phyloP scores from a whole-genome alignment of 352 stramenopile species.

The Globisporangium carolinianum region DNA sequence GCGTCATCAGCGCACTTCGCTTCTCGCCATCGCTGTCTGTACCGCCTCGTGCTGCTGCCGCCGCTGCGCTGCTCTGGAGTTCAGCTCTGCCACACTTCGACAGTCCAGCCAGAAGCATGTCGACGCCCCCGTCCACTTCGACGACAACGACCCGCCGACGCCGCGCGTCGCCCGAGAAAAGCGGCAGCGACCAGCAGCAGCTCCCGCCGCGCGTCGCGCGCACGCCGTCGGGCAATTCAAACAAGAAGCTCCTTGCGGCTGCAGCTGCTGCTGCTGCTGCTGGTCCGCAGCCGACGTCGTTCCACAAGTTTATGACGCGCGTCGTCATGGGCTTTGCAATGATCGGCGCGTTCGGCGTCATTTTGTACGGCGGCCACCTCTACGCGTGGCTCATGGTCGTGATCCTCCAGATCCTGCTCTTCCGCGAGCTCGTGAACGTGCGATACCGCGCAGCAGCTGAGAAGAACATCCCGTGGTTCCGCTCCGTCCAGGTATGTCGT shows the following conservation, averaged over 20 bases:
- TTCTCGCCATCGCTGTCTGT: not conserved
- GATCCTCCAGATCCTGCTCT: slow-evolving; percentile 86
- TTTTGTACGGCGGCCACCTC: slow-evolving; percentile 77
- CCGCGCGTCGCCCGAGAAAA: slow-evolving; percentile 20
- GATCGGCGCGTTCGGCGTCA: slow-evolving; percentile 62
- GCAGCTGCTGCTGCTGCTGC: slow-evolving; percentile 3
- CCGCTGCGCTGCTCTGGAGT: not conserved
- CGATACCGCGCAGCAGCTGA: slow-evolving; percentile 92
- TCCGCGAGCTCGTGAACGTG: slow-evolving; percentile 98
- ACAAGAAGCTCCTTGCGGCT: slow-evolving; percentile 20
- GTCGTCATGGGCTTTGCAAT: slow-evolving; percentile 70
- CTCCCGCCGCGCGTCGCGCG: slow-evolving; percentile 9
- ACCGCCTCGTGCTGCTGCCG: not conserved
- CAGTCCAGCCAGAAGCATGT: slow-evolving; percentile 5
- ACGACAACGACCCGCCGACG: slow-evolving; percentile 32
- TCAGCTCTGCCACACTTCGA: not conserved
- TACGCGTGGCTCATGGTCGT: slow-evolving; percentile 83
- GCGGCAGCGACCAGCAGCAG: slow-evolving; percentile 6
- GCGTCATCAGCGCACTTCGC: not conserved
- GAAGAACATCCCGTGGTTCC: slow-evolving; percentile 96
- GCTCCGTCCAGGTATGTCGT: slow-evolving; percentile 79
- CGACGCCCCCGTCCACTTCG: slow-evolving; percentile 9
- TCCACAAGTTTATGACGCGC: slow-evolving; percentile 68
- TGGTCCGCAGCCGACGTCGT: slow-evolving; percentile 11
- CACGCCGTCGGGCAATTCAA: slow-evolving; percentile 6